Base-by-base conservation (phyloP, 805 yeast genomes). In the Wickerhamiella dianesei region DNA sequence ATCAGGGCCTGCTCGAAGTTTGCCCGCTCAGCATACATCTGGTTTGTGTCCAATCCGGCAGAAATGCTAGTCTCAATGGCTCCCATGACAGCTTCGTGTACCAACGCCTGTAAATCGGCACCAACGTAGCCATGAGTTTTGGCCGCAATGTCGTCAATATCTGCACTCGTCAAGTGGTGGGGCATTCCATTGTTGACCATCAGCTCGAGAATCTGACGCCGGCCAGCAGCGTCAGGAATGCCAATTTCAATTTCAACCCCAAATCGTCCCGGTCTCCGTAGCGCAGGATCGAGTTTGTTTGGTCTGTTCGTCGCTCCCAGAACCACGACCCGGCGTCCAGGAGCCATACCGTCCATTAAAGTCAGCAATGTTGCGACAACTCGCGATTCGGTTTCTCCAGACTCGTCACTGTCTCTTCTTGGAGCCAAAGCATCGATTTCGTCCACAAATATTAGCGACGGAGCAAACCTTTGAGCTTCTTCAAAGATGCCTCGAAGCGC, bases 291-390 rank as follows among this genome's bases (percentile, higher is more conserved):
- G 14, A 92, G 82, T 0, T 95, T 82, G 66, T 92, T 97, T 0
- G 98, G 98, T 60, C 98, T 71, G 64, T 92, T 92, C 0, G 98
- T 92, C 1, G 98, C 98, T 48, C 97, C 98, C 55, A 92, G 86
- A 2, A 92, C 95, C 53, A 92, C 89, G n/a, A 92, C 96, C 59
- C 92, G 96, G 3, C 97, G 97, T 61, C 96, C 77, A 54, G 86
- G 86, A 60, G 87, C 96, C 97, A 92, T 92, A 55, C 98, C 98
- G 64, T 92, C 98, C 98, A 92, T 92, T 43, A 92, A 66, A 0
- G 94, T 84, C 47, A 85, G 66, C 37, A 92, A 62, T 0, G 96
- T 87, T 0, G 96, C 92, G 21, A 89, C 94, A 2, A 92, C 87
- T 51, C 98, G 66, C 40, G 83, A 75, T 59, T 92, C 97, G 0